Percentiles rank a stretch among this genome's conserved stretches.
Conservation (phyloP, 1,139 yeast genomes). For the Diutina ranongensis region DNA sequence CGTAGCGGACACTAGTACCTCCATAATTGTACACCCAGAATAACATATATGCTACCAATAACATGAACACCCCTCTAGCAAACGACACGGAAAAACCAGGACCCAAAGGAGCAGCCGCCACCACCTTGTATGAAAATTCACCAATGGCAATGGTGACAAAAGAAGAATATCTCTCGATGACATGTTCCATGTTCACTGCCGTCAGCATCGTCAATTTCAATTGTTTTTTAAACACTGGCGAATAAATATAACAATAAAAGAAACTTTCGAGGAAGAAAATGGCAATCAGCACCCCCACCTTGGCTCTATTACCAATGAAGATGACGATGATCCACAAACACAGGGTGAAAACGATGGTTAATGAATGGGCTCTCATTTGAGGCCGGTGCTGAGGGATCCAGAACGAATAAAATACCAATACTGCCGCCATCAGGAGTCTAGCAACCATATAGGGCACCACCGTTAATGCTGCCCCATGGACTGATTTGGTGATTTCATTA, state of each 20-base stretch:
- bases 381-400: constrained; percentile 42
- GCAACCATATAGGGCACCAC: constrained; percentile 39
- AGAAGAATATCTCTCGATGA: constrained; percentile 47
- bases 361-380: constrained; percentile 37
- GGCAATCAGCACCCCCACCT: constrained; percentile 34
- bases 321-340: constrained; percentile 37
- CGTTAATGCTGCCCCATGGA: constrained; percentile 28
- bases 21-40: constrained; percentile 48
- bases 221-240: constrained; percentile 34
- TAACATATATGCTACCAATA: constrained; percentile 38
- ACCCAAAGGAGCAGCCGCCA: constrained; percentile 38
- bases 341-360: constrained; percentile 20
- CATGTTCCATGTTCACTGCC: constrained; percentile 57
- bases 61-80: constrained; percentile 38
- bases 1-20: constrained; percentile 36
- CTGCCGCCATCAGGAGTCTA: constrained; percentile 25
- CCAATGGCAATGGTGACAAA: constrained; percentile 59
- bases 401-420: constrained; percentile 33
- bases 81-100: constrained; percentile 33
- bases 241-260: constrained; percentile 23
- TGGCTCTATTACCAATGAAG: constrained; percentile 32
- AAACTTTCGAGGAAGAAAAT: constrained; percentile 32
- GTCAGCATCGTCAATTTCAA: constrained; percentile 38
- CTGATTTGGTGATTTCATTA: constrained; percentile 21
- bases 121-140: constrained; percentile 48